phyloP scores from a whole-genome alignment of 352 stramenopile species.

The Phytophthora tubulina region DNA sequence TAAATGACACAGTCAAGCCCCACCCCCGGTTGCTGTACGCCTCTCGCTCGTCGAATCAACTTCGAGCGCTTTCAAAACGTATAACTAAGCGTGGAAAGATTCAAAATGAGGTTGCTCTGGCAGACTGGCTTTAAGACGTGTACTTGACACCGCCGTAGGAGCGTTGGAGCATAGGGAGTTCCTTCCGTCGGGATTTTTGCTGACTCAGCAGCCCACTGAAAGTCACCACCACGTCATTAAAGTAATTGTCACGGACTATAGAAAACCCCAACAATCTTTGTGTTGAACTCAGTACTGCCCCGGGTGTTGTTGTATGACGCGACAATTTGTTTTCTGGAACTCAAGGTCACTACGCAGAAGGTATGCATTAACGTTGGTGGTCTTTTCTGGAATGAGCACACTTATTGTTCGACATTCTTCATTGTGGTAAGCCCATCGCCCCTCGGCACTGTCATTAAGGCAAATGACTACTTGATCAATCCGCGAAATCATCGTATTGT shows the following conservation, averaged over 20 bases:
- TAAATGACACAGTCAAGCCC: slow-evolving; percentile 1
- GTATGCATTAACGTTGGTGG: neutral
- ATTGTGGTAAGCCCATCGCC: neutral
- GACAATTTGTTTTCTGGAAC: neutral
- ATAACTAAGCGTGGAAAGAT: neutral
- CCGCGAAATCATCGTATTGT: neutral
- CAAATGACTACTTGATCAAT: neutral
- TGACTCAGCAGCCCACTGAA: slow-evolving; percentile 15
- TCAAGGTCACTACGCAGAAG: slow-evolving; percentile 1
- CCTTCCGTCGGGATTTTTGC: neutral
- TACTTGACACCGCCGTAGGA: slow-evolving; percentile 10
- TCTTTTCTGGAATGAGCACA: neutral
- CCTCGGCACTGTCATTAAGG: neutral
- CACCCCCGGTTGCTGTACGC: neutral
- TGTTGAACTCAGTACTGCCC: slow-evolving; percentile 19
- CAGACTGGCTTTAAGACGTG: slow-evolving; percentile 1
- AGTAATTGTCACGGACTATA: slow-evolving; percentile 19
- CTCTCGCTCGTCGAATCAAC: slow-evolving; percentile 4
- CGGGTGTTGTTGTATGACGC: slow-evolving; percentile 11
- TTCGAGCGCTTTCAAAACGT: slow-evolving; percentile 10
- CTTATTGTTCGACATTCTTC: too few relatives aligned
- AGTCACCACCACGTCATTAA: slow-evolving; percentile 20
- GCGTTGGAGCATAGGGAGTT: slow-evolving; percentile 14
- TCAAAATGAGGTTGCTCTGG: neutral
- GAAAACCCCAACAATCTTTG: slow-evolving; percentile 7